Evolutionary conservation across 1,139 yeast genomes (phyloP).

Genomic region (Scheffersomyces insectosa): DNA sequence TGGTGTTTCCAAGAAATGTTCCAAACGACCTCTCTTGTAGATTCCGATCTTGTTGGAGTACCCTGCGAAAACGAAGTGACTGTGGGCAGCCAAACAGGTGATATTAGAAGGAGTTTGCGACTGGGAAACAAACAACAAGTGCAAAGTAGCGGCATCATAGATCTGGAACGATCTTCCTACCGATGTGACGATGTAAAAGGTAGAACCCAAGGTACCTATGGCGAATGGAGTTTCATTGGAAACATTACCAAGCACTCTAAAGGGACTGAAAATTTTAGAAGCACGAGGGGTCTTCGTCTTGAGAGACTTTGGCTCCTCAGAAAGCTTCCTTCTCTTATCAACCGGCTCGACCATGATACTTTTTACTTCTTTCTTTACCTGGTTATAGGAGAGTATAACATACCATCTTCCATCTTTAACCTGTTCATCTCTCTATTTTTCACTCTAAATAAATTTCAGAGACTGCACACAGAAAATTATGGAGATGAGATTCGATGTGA

Average conservation of each 20-base stretch:
- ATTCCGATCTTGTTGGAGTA: conserved; percentile 73
- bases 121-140: conserved; percentile 82
- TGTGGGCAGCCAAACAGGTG: conserved; percentile 73
- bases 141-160: conserved; percentile 87
- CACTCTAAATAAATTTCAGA: background rate
- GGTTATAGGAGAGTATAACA: no score
- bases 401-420: no score
- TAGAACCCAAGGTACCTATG: conserved; percentile 82
- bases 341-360: conserved; percentile 29
- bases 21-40: conserved; percentile 79
- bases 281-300: conserved; percentile 7
- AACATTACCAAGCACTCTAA: conserved; percentile 61
- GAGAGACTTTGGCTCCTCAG: background rate
- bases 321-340: conserved; percentile 33
- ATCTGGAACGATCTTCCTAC: conserved; percentile 92
- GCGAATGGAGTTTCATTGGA: conserved; percentile 83
- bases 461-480: background rate
- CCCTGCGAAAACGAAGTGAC: conserved; percentile 81
- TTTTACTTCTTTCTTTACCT: background rate
- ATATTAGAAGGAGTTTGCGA: conserved; percentile 72
- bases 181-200: conserved; percentile 84
- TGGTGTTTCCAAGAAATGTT: conserved; percentile 49
- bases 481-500: conserved; percentile 1
- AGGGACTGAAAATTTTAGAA: conserved; percentile 47
- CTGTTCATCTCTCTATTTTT: background rate